Evolutionary conservation across 768 basidiomycete species (phyloP).

Genomic region (Phallus indusiatus): DNA sequence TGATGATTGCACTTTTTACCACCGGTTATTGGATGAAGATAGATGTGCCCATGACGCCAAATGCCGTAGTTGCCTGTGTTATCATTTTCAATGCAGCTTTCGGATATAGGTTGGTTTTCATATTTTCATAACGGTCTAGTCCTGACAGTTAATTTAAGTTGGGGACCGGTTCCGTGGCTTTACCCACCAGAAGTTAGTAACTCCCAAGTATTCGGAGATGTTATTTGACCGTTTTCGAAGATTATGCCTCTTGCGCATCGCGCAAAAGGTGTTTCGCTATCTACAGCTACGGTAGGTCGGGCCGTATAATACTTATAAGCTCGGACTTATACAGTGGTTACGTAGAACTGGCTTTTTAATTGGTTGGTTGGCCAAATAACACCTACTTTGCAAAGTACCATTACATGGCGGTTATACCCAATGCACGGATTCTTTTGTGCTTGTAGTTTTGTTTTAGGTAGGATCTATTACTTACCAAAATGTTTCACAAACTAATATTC

Average conservation of each 20-base stretch:
- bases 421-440: slow-evolving; percentile 94
- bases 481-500: slow-evolving; percentile 2
- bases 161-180: slow-evolving; percentile 85
- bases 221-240: slow-evolving; percentile 25
- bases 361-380: slow-evolving; percentile 85
- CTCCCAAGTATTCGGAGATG: neutral
- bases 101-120: slow-evolving; percentile 56
- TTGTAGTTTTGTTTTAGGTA: slow-evolving; percentile 75
- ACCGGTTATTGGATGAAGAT: slow-evolving; percentile 94
- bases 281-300: slow-evolving; percentile 60
- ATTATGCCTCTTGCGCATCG: slow-evolving; percentile 86
- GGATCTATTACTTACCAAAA: slow-evolving; percentile 14
- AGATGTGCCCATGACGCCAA: slow-evolving; percentile 75
- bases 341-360: slow-evolving; percentile 55
- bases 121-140: neutral
- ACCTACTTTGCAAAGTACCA: slow-evolving; percentile 76
- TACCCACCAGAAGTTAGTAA: slow-evolving; percentile 71
- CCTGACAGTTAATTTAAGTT: slow-evolving; percentile 31
- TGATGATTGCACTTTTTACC: slow-evolving; percentile 69
- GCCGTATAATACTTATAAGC: slow-evolving; percentile 31
- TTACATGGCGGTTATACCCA: slow-evolving; percentile 86
- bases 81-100: slow-evolving; percentile 92
- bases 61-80: slow-evolving; percentile 81
- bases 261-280: slow-evolving; percentile 92
- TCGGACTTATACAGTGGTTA: slow-evolving; percentile 16